phyloP scores from a whole-genome alignment of 306 rosid genomes.

The Pterocarpus macrocarpus region DNA sequence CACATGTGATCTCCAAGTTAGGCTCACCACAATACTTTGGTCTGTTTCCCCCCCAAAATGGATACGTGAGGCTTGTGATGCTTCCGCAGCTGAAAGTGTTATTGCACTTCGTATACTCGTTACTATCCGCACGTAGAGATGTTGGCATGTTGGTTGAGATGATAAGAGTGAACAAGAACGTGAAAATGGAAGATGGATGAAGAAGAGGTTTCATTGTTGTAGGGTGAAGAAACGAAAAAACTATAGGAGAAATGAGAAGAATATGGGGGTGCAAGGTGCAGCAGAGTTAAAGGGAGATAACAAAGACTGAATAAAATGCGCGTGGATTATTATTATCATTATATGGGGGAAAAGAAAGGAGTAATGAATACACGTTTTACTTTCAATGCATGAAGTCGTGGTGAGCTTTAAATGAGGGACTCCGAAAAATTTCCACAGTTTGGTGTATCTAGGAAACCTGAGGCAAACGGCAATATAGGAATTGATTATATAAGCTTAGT shows the following conservation, averaged over 20 bases:
- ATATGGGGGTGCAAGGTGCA: neutral
- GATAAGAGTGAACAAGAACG: neutral
- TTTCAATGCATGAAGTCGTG: neutral
- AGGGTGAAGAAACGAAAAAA: too few relatives aligned
- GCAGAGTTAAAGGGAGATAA: neutral
- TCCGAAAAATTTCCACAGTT: neutral
- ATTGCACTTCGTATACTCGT: neutral
- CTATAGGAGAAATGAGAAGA: neutral
- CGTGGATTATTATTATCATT: neutral
- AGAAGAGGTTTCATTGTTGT: neutral
- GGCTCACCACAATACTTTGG: constrained; percentile 24
- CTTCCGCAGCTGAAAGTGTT: neutral
- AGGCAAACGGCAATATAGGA: neutral
- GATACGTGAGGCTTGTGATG: constrained; percentile 10
- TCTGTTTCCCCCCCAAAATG: constrained; percentile 48
- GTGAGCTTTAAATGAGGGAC: neutral
- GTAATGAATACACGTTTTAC: constrained; percentile 2
- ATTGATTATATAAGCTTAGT: neutral
- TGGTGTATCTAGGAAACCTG: constrained; percentile 20
- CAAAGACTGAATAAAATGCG: constrained; percentile 23
- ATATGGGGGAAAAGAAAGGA: too few relatives aligned
- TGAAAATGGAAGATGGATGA: neutral
- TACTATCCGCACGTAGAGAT: neutral
- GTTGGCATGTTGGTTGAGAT: neutral
- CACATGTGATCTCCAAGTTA: constrained; percentile 8